Percentiles rank a stretch among this genome's conserved stretches.
Evolutionary conservation across 202 grass and related monocot genomes (phyloP).

Genomic region (Cymbopogon flexuosus): DNA sequence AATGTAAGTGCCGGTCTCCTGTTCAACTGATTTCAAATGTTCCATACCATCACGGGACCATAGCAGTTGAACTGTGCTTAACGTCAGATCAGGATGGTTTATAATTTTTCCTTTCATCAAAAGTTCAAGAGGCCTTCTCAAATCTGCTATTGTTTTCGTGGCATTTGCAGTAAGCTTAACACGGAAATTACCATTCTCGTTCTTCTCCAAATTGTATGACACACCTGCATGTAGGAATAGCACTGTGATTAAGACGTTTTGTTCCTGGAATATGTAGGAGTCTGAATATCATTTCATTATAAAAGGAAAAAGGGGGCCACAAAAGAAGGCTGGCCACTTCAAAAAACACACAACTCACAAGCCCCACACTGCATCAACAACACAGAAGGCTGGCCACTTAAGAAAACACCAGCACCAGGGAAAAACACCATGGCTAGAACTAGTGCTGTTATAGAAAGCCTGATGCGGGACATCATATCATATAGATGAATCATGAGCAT

Average conservation of each 20-base stretch:
- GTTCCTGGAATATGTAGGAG: neutral
- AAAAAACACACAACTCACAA: neutral
- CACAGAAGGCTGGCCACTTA: neutral
- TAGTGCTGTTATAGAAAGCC: neutral
- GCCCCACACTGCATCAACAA: neutral
- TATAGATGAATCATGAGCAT: too few species aligned
- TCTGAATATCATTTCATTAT: neutral
- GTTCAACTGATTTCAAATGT: slow-evolving; percentile 60
- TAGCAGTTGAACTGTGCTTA: slow-evolving; percentile 52
- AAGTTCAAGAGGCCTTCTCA: slow-evolving; percentile 67
- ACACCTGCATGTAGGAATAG: slow-evolving; percentile 57
- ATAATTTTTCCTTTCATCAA: slow-evolving; percentile 85
- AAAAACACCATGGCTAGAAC: neutral
- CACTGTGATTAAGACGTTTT: slow-evolving; percentile 7
- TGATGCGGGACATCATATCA: too few species aligned
- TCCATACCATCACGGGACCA: slow-evolving; percentile 67
- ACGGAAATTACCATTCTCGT: slow-evolving; percentile 52
- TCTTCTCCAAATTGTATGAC: slow-evolving; percentile 68
- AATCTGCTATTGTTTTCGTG: slow-evolving; percentile 90
- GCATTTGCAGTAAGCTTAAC: slow-evolving; percentile 67
- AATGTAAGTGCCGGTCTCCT: slow-evolving; percentile 67
- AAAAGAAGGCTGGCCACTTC: neutral
- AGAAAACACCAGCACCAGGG: neutral
- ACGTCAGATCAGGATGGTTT: slow-evolving; percentile 62
- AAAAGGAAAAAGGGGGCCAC: neutral